Evolutionary conservation across 2,329 filamentous ascomycete genomes (phyloP), one percentile per base, ranked within the genome.

Genomic region (Pseudogymnoascus verrucosus): DNA sequence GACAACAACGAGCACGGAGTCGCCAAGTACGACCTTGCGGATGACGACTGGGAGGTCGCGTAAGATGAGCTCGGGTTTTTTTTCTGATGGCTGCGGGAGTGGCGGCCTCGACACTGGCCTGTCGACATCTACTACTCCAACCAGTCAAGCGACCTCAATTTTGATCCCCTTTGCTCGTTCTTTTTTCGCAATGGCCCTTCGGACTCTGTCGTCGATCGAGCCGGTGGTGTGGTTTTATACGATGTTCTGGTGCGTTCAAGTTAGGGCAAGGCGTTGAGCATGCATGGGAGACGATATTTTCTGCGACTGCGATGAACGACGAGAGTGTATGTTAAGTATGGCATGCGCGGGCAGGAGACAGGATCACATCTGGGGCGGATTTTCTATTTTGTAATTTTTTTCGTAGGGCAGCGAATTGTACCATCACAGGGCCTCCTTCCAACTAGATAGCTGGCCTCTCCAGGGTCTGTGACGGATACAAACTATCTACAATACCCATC

Each of bases 41-140:
- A 62, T 34, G 60, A 62, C 4, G 37, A 62, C 60, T 62, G 60
- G 60, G 60, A 40, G 26, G 60, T 47, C 12, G 60, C 60, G 60
- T 62, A 62, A 62, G 47, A 54, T 54, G n/a, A 54, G 47, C 47
- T 31, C 47, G 12, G 8, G 7, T 6, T 36, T n/a, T 40, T 42
- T 11, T 51, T 54, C 16, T 54, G 14, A 54, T 19, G 8, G 26
- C 47, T 54, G 47, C 8, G n/a, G 2, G 47, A 31, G 47, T 54
- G 8, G 26, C n/a, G 26, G 47, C n/a, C n/a, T 54, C 26, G 47
- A 54, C 47, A 54, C 47, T 54, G 47, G 47, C 47, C 23, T 54
- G 47, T 54, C 47, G 47, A 31, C 26, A 8, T 31, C 26, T 12
- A 54, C 26, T 12, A 54, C n/a, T 54, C 47, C n/a, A 31, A 19